Conservation (phyloP, 305 asterid species). For the Fraxinus greggii region DNA sequence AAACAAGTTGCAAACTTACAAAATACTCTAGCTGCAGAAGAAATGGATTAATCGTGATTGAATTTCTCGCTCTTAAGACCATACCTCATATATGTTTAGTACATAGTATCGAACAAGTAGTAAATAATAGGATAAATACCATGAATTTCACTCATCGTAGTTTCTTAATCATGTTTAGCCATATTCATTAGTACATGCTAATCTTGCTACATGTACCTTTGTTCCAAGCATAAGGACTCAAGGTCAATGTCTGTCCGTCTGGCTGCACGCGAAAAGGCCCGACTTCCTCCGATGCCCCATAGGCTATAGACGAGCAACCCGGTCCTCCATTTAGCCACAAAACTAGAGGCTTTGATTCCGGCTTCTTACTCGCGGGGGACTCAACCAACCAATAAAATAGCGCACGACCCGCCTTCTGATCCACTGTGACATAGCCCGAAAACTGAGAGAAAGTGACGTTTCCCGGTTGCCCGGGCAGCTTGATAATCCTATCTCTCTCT, state of each 20-base stretch:
- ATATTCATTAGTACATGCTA: neutral
- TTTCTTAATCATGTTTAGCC: neutral
- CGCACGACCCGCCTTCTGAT: slow-evolving; percentile 43
- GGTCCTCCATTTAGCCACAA: slow-evolving; percentile 69
- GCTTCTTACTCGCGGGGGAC: slow-evolving; percentile 29
- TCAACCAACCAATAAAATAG: slow-evolving; percentile 56
- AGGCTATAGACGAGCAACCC: slow-evolving; percentile 61
- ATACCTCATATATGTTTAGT: neutral
- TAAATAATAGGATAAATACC: neutral
- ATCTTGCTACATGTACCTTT: slow-evolving; percentile 30
- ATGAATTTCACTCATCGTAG: neutral
- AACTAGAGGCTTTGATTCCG: slow-evolving; percentile 52
- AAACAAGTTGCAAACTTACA: slow-evolving; percentile 4
- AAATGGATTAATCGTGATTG: neutral
- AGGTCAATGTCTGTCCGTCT: slow-evolving; percentile 38
- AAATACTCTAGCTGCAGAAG: neutral
- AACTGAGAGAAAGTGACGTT: slow-evolving; percentile 41
- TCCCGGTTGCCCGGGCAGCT: slow-evolving; percentile 52
- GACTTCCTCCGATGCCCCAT: slow-evolving; percentile 59
- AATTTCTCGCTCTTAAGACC: neutral
- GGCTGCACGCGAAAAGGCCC: slow-evolving; percentile 60
- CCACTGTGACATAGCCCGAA: slow-evolving; percentile 56
- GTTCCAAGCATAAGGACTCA: slow-evolving; percentile 53
- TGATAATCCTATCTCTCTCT: slow-evolving; percentile 41
- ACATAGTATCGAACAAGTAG: neutral